A percentile compares a stretch with the other conserved stretches of the same genome.
These are phyloP conservation scores for Fusarium penzigii DNA, from an alignment of 2,329 filamentous ascomycete species.

Conservation along the genomic window DNA sequence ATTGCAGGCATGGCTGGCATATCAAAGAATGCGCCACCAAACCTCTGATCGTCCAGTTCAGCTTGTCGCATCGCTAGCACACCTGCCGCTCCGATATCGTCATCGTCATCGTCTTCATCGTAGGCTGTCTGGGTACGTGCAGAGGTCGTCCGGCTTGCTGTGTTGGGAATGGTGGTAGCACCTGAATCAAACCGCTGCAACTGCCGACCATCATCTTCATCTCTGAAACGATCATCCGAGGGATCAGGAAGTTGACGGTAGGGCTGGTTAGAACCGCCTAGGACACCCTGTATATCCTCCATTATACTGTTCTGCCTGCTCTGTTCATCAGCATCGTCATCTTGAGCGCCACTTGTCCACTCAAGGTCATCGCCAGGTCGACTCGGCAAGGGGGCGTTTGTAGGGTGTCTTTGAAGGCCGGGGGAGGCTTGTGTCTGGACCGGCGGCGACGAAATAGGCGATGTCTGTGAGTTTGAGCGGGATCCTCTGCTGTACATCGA, in stretches of 20 bases:
- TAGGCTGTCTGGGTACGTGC: constrained; percentile 19
- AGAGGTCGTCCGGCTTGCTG: constrained; percentile 23
- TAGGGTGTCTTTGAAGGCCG: constrained; percentile 58
- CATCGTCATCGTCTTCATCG: constrained; percentile 54
- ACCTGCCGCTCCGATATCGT: constrained; percentile 84
- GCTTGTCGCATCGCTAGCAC: constrained; percentile 81
- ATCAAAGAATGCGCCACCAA: constrained; percentile 37
- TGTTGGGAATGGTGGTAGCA: constrained; percentile 44
- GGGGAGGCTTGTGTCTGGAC: constrained; percentile 42
- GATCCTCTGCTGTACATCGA: constrained; percentile 46
- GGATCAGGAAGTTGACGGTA: constrained; percentile 42
- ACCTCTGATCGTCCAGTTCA: constrained; percentile 70
- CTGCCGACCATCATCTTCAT: constrained; percentile 42
- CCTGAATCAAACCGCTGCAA: constrained; percentile 53
- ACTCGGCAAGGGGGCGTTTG: constrained; percentile 60
- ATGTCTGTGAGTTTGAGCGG: constrained; percentile 53
- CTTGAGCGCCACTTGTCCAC: constrained; percentile 40
- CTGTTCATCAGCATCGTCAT: constrained; percentile 39
- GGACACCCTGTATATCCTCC: constrained; percentile 58
- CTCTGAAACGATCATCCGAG: constrained; percentile 47
- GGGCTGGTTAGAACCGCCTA: constrained; percentile 38
- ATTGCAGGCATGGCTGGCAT: constrained; percentile 24
- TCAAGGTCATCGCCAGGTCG: constrained; percentile 47
- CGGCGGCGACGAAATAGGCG: constrained; percentile 48
- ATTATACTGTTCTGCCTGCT: constrained; percentile 55